phyloP scores from a whole-genome alignment of 495 filamentous ascomycete genomes.

The Podospora sp. region DNA sequence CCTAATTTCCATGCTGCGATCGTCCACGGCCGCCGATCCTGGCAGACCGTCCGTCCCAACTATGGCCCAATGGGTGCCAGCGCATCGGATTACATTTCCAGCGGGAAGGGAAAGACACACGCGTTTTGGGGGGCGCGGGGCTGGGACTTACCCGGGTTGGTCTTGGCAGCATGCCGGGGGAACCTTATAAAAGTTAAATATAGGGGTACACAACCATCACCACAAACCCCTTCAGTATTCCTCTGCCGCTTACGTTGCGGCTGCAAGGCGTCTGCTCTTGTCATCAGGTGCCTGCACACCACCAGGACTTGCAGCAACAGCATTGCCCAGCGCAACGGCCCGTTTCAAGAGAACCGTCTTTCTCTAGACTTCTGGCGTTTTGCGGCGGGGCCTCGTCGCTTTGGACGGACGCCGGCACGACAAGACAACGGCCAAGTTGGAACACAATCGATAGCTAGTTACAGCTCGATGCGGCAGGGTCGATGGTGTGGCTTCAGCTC shows the following conservation, averaged over 20 bases:
- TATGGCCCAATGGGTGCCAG: slow-evolving; percentile 6
- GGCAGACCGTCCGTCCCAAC: not conserved
- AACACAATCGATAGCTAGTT: not conserved
- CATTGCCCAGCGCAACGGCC: not conserved
- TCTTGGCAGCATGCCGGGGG: not conserved
- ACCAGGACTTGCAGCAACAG: not conserved
- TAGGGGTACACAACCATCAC: not conserved
- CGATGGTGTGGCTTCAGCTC: not conserved
- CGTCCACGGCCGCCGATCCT: slow-evolving; percentile 6
- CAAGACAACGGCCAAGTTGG: not conserved
- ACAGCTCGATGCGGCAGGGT: not conserved
- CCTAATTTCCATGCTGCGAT: slow-evolving; percentile 11
- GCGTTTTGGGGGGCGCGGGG: slow-evolving; percentile 3
- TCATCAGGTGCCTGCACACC: not conserved
- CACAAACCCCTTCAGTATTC: too few species aligned
- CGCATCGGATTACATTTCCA: slow-evolving; percentile 7
- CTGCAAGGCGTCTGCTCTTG: not conserved
- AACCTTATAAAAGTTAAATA: slow-evolving; percentile 10
- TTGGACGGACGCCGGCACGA: not conserved
- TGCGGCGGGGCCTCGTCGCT: too few species aligned
- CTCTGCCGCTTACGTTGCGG: not conserved
- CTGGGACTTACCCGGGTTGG: not conserved
- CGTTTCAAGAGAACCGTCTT: not conserved
- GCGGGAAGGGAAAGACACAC: not conserved
- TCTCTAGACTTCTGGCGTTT: not conserved